Percentiles rank a stretch among this genome's conserved stretches.
These are phyloP conservation scores for Penstemon davidsonii DNA, from an alignment of 257 asterid species.

Conservation along the genomic window DNA sequence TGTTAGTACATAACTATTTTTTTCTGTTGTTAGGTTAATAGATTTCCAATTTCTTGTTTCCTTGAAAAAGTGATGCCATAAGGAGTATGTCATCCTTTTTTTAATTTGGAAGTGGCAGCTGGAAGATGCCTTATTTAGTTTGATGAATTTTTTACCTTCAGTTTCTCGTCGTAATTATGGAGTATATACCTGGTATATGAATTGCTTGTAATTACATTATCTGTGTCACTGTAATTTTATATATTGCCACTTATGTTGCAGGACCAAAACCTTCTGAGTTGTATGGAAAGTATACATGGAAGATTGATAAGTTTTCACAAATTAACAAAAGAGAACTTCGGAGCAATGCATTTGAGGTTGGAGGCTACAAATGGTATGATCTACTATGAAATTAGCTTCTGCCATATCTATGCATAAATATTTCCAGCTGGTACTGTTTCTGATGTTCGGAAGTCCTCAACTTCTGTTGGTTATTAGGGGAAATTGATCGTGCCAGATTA, in stretches of 20 bases:
- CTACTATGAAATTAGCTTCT: constrained; percentile 20
- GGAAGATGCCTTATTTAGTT: neutral
- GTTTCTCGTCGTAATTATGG: neutral
- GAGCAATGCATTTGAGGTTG: constrained; percentile 58
- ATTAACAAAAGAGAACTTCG: constrained; percentile 58
- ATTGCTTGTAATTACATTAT: neutral
- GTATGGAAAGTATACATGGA: constrained; percentile 57
- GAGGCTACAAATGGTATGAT: constrained; percentile 60
- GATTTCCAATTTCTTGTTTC: neutral
- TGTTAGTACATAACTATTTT: neutral
- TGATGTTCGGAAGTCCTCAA: neutral
- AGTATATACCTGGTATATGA: neutral
- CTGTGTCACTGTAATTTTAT: constrained; percentile 3
- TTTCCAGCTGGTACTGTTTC: constrained; percentile 17
- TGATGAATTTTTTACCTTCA: neutral
- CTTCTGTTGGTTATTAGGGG: constrained; percentile 10
- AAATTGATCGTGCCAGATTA: constrained; percentile 1
- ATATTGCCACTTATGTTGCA: constrained; percentile 34
- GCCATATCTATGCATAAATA: constrained; percentile 16
- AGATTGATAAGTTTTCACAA: constrained; percentile 56
- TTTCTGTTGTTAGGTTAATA: neutral
- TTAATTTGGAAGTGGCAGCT: constrained; percentile 7
- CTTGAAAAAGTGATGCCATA: neutral
- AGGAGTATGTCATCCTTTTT: neutral
- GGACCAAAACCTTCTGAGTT: constrained; percentile 53